These are phyloP conservation scores for Mycena filopes DNA, from an alignment of 768 basidiomycete genomes.

Conservation along the genomic window DNA sequence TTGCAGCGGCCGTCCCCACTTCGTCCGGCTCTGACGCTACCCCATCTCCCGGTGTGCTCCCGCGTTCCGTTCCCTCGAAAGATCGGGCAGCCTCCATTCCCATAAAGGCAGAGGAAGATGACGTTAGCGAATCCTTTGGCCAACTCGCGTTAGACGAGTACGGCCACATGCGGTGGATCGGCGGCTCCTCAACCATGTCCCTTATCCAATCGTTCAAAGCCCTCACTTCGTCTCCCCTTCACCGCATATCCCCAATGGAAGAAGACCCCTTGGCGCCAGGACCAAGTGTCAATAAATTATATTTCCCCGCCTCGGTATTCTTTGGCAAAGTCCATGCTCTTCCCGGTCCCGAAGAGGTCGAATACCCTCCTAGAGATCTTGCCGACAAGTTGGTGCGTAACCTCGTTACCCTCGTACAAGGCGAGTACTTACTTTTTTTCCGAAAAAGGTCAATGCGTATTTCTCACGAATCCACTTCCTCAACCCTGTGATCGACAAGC, in stretches of 20 bases:
- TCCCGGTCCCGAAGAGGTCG: conserved; percentile 86
- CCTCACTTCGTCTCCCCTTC: conserved; percentile 75
- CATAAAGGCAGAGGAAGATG: conserved; percentile 70
- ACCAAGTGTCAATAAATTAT: conserved; percentile 84
- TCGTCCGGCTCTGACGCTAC: conserved; percentile 48
- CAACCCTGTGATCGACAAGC: conserved; percentile 89
- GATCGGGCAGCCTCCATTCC: conserved; percentile 51
- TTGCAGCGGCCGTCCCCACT: conserved; percentile 40
- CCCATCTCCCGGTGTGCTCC: conserved; percentile 47
- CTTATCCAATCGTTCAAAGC: conserved; percentile 89
- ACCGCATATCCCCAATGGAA: conserved; percentile 85
- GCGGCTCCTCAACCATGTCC: conserved; percentile 92
- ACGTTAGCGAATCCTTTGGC: conserved; percentile 86
- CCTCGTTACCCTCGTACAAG: conserved; percentile 31
- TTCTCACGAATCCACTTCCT: conserved; percentile 89
- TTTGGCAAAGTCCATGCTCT: conserved; percentile 88
- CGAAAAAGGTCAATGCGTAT: conserved; percentile 81
- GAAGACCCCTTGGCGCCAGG: conserved; percentile 84
- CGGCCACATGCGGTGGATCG: conserved; percentile 92
- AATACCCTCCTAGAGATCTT: conserved; percentile 85
- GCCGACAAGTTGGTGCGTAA: conserved; percentile 83
- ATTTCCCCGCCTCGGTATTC: conserved; percentile 89
- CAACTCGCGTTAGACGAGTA: conserved; percentile 91
- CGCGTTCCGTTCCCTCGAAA: conserved; percentile 51
- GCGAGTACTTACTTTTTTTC: conserved; percentile 34